Evolutionary conservation across 2,329 filamentous ascomycete species (phyloP).

Genomic region (Kalmusia sp.): DNA sequence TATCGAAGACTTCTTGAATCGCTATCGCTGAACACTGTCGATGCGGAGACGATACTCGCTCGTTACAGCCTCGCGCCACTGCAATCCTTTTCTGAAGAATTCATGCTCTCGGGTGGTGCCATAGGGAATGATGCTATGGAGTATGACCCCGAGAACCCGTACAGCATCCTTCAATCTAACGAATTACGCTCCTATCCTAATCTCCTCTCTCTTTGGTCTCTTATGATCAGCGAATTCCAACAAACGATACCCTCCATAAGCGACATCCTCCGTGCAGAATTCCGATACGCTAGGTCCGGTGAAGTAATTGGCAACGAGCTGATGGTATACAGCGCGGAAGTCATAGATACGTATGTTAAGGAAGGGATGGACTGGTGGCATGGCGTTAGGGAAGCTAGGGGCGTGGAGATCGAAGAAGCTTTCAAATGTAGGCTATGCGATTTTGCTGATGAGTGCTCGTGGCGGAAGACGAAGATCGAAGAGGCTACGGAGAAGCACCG

Average conservation of each 20-base stretch:
- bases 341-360: slow-evolving; percentile 70
- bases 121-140: slow-evolving; percentile 65
- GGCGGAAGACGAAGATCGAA: slow-evolving; percentile 74
- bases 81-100: slow-evolving; percentile 75
- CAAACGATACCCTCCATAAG: slow-evolving; percentile 58
- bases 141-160: slow-evolving; percentile 31
- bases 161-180: slow-evolving; percentile 51
- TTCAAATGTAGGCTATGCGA: slow-evolving; percentile 89
- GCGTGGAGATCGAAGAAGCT: slow-evolving; percentile 82
- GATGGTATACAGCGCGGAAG: slow-evolving; percentile 70
- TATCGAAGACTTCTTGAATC: slow-evolving; percentile 86
- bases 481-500: slow-evolving; percentile 56
- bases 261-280: slow-evolving; percentile 65
- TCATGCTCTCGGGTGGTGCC: slow-evolving; percentile 75
- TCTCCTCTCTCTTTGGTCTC: slow-evolving; percentile 64
- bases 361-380: slow-evolving; percentile 88
- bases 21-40: slow-evolving; percentile 73
- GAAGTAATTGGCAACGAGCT: slow-evolving; percentile 64
- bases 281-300: slow-evolving; percentile 56
- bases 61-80: slow-evolving; percentile 75
- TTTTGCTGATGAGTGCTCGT: slow-evolving; percentile 79
- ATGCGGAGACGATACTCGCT: slow-evolving; percentile 71
- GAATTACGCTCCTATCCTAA: slow-evolving; percentile 66
- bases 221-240: slow-evolving; percentile 68
- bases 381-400: slow-evolving; percentile 73